These are phyloP conservation scores for Wickerhamiella qilinensis DNA, from an alignment of 805 yeast species.

Conservation along the genomic window DNA sequence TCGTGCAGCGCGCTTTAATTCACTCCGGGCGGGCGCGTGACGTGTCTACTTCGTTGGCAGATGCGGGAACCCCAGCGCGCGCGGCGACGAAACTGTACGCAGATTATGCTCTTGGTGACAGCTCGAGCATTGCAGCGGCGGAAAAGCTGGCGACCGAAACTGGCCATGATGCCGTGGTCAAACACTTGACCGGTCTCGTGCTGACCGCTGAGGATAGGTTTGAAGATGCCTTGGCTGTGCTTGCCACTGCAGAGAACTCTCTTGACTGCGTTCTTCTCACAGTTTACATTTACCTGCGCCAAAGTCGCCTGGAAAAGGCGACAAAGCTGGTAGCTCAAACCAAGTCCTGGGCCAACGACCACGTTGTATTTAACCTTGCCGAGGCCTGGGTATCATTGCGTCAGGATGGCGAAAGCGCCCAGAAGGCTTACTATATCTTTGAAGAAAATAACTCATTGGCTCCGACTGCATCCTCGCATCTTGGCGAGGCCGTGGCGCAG, in stretches of 20 bases:
- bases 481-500: constrained; percentile 57
- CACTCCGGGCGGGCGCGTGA: constrained; percentile 20
- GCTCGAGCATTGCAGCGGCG: constrained; percentile 11
- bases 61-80: background rate
- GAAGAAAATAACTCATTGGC: constrained; percentile 43
- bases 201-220: constrained; percentile 26
- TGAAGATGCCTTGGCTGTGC: constrained; percentile 29
- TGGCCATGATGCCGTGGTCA: constrained; percentile 20
- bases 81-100: constrained; percentile 15
- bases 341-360: constrained; percentile 45
- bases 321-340: constrained; percentile 29
- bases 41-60: constrained; percentile 10
- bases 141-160: constrained; percentile 11
- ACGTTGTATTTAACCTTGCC: constrained; percentile 57
- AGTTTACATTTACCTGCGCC: constrained; percentile 25
- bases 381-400: constrained; percentile 54
- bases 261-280: constrained; percentile 24
- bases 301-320: constrained; percentile 31
- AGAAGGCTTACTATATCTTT: constrained; percentile 27
- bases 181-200: constrained; percentile 27
- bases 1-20: constrained; percentile 24
- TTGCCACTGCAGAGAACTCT: constrained; percentile 25
- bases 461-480: constrained; percentile 35
- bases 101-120: constrained; percentile 12
- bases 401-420: constrained; percentile 24